Base-by-base conservation (phyloP, 441 rosid species). In the Gossypium trilobum region DNA sequence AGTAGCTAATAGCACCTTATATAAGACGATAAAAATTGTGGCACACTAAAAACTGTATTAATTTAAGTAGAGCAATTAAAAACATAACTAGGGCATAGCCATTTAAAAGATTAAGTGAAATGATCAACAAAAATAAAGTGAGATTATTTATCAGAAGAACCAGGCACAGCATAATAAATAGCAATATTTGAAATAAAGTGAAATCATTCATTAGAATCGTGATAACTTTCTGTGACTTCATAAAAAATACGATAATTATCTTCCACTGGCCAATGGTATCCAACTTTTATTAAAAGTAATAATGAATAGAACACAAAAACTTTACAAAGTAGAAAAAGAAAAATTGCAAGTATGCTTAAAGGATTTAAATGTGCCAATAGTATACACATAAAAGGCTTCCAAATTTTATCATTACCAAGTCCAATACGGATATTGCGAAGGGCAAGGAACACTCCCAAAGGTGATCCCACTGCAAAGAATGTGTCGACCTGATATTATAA, bases 381-480 rank as follows among this genome's bases (percentile, higher is more conserved):
- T 6, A 51, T 50, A 13, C 27, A 68, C 44, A 51, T 51, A 27
- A 27, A 51, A 51, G 11, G 39, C 46, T 16, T 52, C 60, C 33
- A 52, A 68, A 48, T 17, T 56, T 55, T 58, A 73, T 59, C 23
- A 73, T 75, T 92, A 94, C 97, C 97, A 36, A 87, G 75, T 72
- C 99, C 99, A 75, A 94, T 83, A 67, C 96, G 97, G 57, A 90
- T 74, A 75, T 94, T 94, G 20, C 95, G 90, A 67, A 92, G 95
- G 36, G 96, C 87, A 42, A 92, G 97, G 78, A 94, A 90, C 77
- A 92, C 97, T 78, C 99, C 97, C 70, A 94, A 90, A 75, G 99
- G 99, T 31, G 99, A 92, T 80, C 99, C 99, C 81, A 95, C 97
- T 6, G 97, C 99, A 79, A 89, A 95, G 83, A 92, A 94, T 55